Base-by-base conservation (phyloP, 2,329 filamentous ascomycete species). In the Geoglossum cookeanum region DNA sequence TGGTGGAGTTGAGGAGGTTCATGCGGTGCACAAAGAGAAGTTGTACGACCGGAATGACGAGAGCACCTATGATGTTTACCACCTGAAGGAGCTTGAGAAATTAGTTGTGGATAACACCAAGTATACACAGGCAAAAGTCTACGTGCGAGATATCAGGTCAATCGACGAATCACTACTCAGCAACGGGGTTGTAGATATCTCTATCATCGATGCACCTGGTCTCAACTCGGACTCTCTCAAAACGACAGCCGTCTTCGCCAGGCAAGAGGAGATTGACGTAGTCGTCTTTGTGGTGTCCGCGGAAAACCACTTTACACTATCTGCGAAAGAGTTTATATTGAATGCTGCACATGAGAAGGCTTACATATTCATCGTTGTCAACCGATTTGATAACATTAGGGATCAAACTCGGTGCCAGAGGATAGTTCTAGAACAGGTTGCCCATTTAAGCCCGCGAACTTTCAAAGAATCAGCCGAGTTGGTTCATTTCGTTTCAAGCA, bases 341-440 rank as follows among this genome's bases (percentile, higher is more conserved):
- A 91, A 91, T 55, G 92, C 92, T 1, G 92, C 92, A 0, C 82
- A 91, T 45, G 92, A 98, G 67, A 98, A 98, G 71, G 91, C 92
- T 0, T 98, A 98, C 67, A 90, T 98, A 61, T 98, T 98, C 69
- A 94, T 98, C 69, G 92, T 98, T 13, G 92, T 98, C 62, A 98
- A 98, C 67, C 90, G 91, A 17, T 98, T 89, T 65, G 92, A 98
- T 70, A 85, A 85, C 60, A 97, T 98, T 64, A 79, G 85, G 61
- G 90, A 97, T 69, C 92, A 96, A 73, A 78, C 87, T 59, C 78
- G 91, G 59, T 97, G 91, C 68, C 80, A 95, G 68, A 88, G 92
- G 66, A 86, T 88, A 80, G 92, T 98, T 55, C 69, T 98, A 59
- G 89, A 96, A 64, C 91, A 97, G 69, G 83, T 98, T 15, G 76